Base-by-base conservation (phyloP, 768 basidiomycete species). In the Fomitopsis serialis region DNA sequence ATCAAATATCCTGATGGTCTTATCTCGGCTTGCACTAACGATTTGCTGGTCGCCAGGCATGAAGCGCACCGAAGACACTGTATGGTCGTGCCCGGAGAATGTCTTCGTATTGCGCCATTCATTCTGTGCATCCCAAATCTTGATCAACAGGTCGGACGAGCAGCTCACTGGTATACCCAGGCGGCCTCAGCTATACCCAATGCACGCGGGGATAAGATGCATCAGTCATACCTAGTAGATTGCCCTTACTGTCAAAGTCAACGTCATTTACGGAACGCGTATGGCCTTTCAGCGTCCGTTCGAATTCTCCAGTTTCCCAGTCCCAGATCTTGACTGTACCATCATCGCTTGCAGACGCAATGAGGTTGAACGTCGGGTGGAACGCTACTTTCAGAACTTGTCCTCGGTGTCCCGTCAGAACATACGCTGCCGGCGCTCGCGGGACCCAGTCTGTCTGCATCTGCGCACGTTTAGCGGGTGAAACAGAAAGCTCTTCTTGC, bases 401-500 rank as follows among this genome's bases (percentile, higher is more conserved):
- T 15, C 44, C 53, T 37, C 79, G 68, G 55, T 81, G 79, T 12
- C 78, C 77, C 2, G 74, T 68, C 8, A 81, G 66, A 88, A 80
- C 42, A 87, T 87, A 89, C 53, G 85, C 80, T 13, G 92, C 85
- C 25, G 92, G 89, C 7, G 88, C 84, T 42, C 91, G 81, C 13
- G 94, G 94, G 32, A 96, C 75, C 92, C 93, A 97, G 66, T 92
- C 92, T 48, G 79, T 77, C 60, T 88, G 83, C 57, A 81, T 77
- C 47, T 78, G 79, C 35, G 82, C 82, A 35, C 80, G 78, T 66
- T 66, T 77, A 45, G 64, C 79, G 58, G 66, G 80, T 27, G 76
- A 70, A 49, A 78, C 69, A 0, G 78, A 73, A 9, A 82, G 68
- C 45, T 85, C 76, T 68, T 97, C 93, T 66, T 91, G 87, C 15